Base-by-base conservation (phyloP, 441 rosid species). In the Jatropha multifida region DNA sequence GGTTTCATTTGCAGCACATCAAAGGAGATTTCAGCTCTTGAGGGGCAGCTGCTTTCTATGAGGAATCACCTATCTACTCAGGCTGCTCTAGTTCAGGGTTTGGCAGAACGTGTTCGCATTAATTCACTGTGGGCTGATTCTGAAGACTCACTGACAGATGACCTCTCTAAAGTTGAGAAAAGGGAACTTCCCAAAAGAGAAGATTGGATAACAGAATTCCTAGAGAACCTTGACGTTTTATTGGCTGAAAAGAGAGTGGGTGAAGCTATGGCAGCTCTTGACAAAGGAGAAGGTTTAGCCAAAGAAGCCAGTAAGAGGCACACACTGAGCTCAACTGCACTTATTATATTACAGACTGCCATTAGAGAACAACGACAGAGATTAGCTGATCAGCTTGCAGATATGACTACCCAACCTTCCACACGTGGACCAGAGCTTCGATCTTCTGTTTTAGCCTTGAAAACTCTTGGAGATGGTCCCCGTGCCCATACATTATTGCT, bases 401-500 rank as follows among this genome's bases (percentile, higher is more conserved):
- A 89, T 17, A 77, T 92, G 20, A 90, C 83, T 65, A 72, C 83
- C 81, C 97, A 93, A 69, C 86, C 93, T 76, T 93, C 92, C 38
- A 93, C 90, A 10, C 85, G 88, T 48, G 94, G 87, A 18, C 79
- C 81, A 3, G 98, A 93, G 87, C 97, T 92, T 68, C 92, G 93
- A 49, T 77, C 90, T 11, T 84, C 93, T 11, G 95, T 90, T 73
- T 82, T 83, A 78, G 88, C 98, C 76, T 87, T 95, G 71, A 95
- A 95, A 81, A 79, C 74, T 63, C 93, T 95, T 3, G 99, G 99
- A 4, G 97, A 95, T 59, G 92, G 92, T 75, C 88, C 96, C 51
- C 92, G 93, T 23, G 94, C 99, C n/a, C 99, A 95, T 78, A 85
- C 92, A 1, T 81, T 90, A 86, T 85, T 92, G 23, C 94, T 95